Base-by-base conservation (phyloP, 1,284 basidiomycete species). In the Tilletia horrida region DNA sequence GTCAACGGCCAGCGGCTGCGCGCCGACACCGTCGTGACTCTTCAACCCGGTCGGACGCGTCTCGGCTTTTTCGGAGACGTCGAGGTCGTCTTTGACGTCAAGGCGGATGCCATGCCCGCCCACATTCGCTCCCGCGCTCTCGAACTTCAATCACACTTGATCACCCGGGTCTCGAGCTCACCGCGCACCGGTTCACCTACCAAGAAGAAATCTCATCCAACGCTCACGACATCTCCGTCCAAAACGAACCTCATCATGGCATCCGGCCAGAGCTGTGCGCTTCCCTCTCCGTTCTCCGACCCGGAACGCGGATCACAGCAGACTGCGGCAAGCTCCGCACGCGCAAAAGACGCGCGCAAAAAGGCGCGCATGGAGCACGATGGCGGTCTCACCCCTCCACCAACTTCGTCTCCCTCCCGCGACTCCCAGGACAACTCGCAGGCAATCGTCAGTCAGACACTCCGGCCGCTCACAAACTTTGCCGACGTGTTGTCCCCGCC, bases 61-160 rank as follows among this genome's bases (percentile, higher is more conserved):
- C 70, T 79, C 47, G 77, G 77, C 69, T 79, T 77, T 61, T 79
- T 79, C 29, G 27, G 27, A 63, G 77, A 76, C n/a, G 66, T 72
- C 67, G 61, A 72, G 63, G 68, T 71, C 43, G 66, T 67, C 43
- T 71, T 77, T 35, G 67, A 71, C n/a, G 44, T 67, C 27, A 31
- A 50, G n/a, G 23, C 48, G 2, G 52, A 45, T 1, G 66, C 66
- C 4, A 59, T 42, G 61, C 61, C 42, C 4, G 23, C 61, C 1
- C 50, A 44, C n/a, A 65, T 45, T 43, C 64, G 52, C 9, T 55
- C 64, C 1, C 47, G 45, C 6, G 52, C 45, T 13, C 27, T 43
- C 23, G 45, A 47, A 40, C 48, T 52, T 8, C 52, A 65, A 21
- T 45, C 64, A 21, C 27, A 21, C 13, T 16, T 40, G 3, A 35